Conservation (phyloP, 2,329 filamentous ascomycete species). For the Exophiala bonariae region DNA sequence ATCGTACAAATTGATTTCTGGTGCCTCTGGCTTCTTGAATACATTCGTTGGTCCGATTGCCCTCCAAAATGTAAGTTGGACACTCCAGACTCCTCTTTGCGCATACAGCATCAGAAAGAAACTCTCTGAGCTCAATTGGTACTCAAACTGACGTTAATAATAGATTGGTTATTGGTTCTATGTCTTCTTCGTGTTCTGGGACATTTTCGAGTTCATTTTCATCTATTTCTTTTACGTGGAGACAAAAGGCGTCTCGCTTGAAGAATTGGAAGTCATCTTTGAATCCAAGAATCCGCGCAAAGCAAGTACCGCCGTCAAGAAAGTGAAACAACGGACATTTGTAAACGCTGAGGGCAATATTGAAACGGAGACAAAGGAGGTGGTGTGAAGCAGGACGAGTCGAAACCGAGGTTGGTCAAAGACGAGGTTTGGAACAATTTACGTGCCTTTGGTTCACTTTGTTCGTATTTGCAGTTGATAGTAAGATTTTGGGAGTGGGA, state of each 20-base stretch:
- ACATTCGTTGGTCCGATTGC: conserved; percentile 51
- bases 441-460: too few species aligned
- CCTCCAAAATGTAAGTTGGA: conserved; percentile 35
- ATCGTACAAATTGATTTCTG: conserved; percentile 45
- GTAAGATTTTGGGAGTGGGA: too few species aligned
- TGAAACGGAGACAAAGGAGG: too few species aligned
- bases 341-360: too few species aligned
- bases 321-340: too few species aligned
- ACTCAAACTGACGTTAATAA: too few species aligned
- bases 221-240: conserved; percentile 29
- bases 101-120: background rate
- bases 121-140: too few species aligned
- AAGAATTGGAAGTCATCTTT: conserved; percentile 41
- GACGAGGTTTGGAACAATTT: too few species aligned
- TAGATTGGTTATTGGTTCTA: conserved; percentile 54
- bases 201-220: conserved; percentile 22
- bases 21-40: conserved; percentile 48
- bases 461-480: too few species aligned
- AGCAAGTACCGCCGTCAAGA: conserved; percentile 7
- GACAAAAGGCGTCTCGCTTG: conserved; percentile 27
- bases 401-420: too few species aligned
- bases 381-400: too few species aligned
- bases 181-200: conserved; percentile 45
- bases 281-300: conserved; percentile 48
- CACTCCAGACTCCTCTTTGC: too few species aligned